Base-by-base conservation (phyloP, 495 filamentous ascomycete species). In the Penicillium flavigenum region DNA sequence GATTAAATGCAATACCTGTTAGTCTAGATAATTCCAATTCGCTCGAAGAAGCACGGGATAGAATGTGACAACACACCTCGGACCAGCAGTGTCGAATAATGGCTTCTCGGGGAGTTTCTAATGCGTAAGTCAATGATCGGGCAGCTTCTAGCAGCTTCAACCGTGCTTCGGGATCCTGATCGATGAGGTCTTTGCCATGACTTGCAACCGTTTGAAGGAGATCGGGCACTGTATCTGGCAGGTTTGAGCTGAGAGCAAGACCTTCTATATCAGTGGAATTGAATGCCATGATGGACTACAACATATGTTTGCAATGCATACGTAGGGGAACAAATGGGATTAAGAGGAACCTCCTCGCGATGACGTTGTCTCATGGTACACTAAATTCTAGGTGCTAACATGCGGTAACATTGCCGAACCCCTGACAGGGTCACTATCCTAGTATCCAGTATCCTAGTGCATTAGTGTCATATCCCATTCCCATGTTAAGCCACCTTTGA, bases 21-120 rank as follows among this genome's bases (percentile, higher is more conserved):
- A 48, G 47, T 20, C 10, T 2, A n/a, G 5, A 11, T 16, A 16
- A 2, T 48, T 5, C 16, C 14, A 10, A 20, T 1, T 34, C 12
- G 17, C 12, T 9, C 9, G 1, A 5, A 14, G 3, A 9, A 27
- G 2, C 20, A 8, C 2, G 2, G 1, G 5, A 45, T 16, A 11
- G 5, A 11, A 10, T 17, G 6, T 27, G 12, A 26, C 12, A 16
- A 34, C 27, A 24, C n/a, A 66, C 65, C 57, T 69, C 60, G 11
- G 61, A 59, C 66, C 66, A 69, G 66, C 61, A 62, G 46, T 62
- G 57, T 16, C 65, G 41, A 22, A 69, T 58, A 16, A 69, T 64
- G 10, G 61, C 56, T 27, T 69, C 66, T 14, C 65, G 60, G 29
- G 66, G 66, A 3, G 64, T 69, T 47, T 69, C 64, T 17, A 69